Conservation (phyloP, 208 protist species). For the Leishmania tropica region DNA sequence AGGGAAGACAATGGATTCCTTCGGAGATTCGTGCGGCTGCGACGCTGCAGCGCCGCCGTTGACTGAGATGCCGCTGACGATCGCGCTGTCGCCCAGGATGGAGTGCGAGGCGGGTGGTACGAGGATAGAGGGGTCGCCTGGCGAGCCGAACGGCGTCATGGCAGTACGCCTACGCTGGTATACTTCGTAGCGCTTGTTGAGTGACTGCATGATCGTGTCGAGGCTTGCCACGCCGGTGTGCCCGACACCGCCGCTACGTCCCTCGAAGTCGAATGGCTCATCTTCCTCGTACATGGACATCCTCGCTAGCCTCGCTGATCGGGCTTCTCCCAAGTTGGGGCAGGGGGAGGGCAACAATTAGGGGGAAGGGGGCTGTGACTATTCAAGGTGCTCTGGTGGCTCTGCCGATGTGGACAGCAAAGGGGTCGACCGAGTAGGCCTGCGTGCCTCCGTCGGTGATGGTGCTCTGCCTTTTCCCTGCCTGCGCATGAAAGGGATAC, state of each 20-base stretch:
- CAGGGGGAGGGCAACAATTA: background rate
- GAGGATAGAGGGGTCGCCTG: constrained; percentile 5
- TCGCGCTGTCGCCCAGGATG: constrained; percentile 30
- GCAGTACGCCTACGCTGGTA: constrained; percentile 32
- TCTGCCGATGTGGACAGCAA: background rate
- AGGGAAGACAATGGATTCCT: constrained; percentile 10
- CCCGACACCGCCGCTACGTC: background rate
- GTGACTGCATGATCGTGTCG: constrained; percentile 30
- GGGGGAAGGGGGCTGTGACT: background rate
- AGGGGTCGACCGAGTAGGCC: background rate
- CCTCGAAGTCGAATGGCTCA: background rate
- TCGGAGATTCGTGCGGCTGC: constrained; percentile 1
- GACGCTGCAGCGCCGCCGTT: background rate
- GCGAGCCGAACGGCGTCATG: constrained; percentile 25
- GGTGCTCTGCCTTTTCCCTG: background rate
- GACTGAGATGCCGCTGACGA: background rate
- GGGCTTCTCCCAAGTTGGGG: background rate
- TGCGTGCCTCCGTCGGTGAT: background rate
- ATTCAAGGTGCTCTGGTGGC: background rate
- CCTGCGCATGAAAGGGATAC: too few species aligned
- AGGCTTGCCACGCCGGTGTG: constrained; percentile 12
- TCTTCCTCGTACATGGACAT: constrained; percentile 6
- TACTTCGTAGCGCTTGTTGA: constrained; percentile 34
- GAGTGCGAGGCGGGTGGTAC: constrained; percentile 16
- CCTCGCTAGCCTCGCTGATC: background rate